Evolutionary conservation across 371 early-diverging fungal genomes (phyloP).

Genomic region (Coemansia sp.): DNA sequence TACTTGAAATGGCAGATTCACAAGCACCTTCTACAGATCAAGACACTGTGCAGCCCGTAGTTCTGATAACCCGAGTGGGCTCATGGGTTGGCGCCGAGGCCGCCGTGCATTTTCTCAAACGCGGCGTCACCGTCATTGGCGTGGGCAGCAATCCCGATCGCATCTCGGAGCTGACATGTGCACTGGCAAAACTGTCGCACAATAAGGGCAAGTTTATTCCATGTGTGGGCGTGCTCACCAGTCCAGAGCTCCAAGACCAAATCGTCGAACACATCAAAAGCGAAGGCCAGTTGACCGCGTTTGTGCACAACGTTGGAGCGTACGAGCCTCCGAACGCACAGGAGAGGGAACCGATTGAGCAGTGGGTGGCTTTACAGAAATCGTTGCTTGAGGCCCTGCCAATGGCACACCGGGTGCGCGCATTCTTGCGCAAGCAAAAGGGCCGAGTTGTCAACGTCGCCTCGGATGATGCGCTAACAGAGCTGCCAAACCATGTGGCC

Average conservation of each 20-base stretch:
- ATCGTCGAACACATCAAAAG: conserved; percentile 5
- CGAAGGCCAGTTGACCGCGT: conserved; percentile 7
- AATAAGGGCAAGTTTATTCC: conserved; percentile 13
- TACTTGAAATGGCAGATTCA: conserved; percentile 7
- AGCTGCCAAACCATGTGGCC: conserved; percentile 14
- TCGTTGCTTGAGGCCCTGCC: conserved; percentile 14
- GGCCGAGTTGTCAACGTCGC: conserved; percentile 24
- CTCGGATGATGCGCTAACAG: conserved; percentile 16
- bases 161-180: not conserved
- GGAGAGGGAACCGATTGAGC: conserved; percentile 12
- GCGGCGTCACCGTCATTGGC: conserved; percentile 24
- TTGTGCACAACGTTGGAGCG: conserved; percentile 31
- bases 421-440: conserved; percentile 2
- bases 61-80: conserved; percentile 19
- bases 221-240: conserved; percentile 9
- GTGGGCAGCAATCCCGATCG: conserved; percentile 13
- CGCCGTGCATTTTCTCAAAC: conserved; percentile 12
- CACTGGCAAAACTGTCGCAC: conserved; percentile 2
- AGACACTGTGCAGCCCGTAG: not conserved
- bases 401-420: conserved; percentile 18
- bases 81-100: conserved; percentile 34
- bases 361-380: conserved; percentile 25
- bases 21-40: not conserved
- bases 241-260: not conserved
- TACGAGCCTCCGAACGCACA: not conserved